A percentile compares a stretch with the other conserved stretches of the same genome.
phyloP scores from a whole-genome alignment of 257 asterid species.

The Solanum etuberosum region DNA sequence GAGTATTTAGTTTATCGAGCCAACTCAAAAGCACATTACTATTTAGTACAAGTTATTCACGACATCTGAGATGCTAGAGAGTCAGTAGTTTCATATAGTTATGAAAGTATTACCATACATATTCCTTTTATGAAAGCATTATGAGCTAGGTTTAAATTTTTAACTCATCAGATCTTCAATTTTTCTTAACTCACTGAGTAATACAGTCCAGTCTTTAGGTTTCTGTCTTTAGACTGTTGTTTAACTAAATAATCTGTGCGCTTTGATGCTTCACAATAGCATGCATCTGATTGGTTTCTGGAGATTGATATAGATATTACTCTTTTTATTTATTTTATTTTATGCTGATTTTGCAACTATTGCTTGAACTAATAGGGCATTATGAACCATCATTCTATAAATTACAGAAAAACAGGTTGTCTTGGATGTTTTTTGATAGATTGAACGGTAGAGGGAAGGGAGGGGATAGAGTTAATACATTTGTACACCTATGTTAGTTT shows the following conservation, averaged over 20 bases:
- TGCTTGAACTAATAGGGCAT: not conserved
- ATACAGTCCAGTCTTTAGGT: not conserved
- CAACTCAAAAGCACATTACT: not conserved
- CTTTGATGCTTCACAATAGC: not conserved
- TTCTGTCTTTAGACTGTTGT: not conserved
- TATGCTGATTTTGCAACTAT: not conserved
- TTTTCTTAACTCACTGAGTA: not conserved
- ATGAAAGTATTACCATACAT: not conserved
- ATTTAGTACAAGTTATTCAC: not conserved
- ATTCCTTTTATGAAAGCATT: not conserved
- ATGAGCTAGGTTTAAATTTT: not conserved
- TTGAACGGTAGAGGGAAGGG: not conserved
- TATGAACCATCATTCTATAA: not conserved
- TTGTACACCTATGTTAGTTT: not conserved
- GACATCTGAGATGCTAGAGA: not conserved
- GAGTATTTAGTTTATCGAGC: not conserved
- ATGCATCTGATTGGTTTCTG: not conserved
- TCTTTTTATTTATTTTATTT: not conserved
- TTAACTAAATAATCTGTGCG: not conserved
- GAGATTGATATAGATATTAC: not conserved
- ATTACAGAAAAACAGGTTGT: not conserved
- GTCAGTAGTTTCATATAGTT: not conserved
- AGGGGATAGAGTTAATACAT: not conserved
- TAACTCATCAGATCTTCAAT: not conserved
- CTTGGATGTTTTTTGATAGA: not conserved